phyloP scores from a whole-genome alignment of 1,284 basidiomycete genomes.

The Wolfiporia cocos region DNA sequence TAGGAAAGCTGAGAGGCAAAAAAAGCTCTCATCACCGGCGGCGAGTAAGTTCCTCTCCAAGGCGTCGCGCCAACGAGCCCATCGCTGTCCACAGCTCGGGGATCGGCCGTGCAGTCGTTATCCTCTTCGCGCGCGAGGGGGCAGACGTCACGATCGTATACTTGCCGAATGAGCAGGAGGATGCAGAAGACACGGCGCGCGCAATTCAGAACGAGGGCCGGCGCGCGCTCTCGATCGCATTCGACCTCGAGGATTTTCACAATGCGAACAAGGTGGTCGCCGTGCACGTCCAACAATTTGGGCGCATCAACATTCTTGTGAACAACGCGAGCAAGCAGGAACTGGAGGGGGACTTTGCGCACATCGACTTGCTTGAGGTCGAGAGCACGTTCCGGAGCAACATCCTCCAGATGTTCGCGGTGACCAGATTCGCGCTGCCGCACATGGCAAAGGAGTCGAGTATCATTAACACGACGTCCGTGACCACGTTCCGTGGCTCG shows the following conservation, averaged over 20 bases:
- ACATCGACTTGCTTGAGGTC: slow-evolving; percentile 45
- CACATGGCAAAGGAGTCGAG: slow-evolving; percentile 53
- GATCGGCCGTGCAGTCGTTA: slow-evolving; percentile 58
- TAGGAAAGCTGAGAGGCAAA: slow-evolving; percentile 50
- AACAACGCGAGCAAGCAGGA: slow-evolving; percentile 63
- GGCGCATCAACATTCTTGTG: slow-evolving; percentile 48
- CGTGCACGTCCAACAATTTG: slow-evolving; percentile 43
- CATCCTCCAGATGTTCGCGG: slow-evolving; percentile 51
- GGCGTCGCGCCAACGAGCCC: not conserved
- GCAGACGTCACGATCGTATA: slow-evolving; percentile 62
- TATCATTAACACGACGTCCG: slow-evolving; percentile 62
- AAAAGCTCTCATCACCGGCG: slow-evolving; percentile 51
- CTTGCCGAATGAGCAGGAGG: slow-evolving; percentile 53
- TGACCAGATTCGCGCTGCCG: slow-evolving; percentile 49
- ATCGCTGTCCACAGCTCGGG: slow-evolving; percentile 29
- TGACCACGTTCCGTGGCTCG: slow-evolving; percentile 49
- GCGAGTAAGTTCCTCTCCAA: slow-evolving; percentile 18
- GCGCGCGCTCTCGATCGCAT: slow-evolving; percentile 38
- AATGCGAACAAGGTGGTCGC: slow-evolving; percentile 32
- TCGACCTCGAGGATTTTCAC: slow-evolving; percentile 40
- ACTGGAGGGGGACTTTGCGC: slow-evolving; percentile 29
- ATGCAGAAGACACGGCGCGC: slow-evolving; percentile 43
- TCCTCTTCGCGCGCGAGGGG: slow-evolving; percentile 61
- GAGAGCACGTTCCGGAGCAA: slow-evolving; percentile 51
- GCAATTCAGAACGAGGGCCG: slow-evolving; percentile 38